Conservation (phyloP, 2,329 filamentous ascomycete species). For the Ascosphaera apis region DNA sequence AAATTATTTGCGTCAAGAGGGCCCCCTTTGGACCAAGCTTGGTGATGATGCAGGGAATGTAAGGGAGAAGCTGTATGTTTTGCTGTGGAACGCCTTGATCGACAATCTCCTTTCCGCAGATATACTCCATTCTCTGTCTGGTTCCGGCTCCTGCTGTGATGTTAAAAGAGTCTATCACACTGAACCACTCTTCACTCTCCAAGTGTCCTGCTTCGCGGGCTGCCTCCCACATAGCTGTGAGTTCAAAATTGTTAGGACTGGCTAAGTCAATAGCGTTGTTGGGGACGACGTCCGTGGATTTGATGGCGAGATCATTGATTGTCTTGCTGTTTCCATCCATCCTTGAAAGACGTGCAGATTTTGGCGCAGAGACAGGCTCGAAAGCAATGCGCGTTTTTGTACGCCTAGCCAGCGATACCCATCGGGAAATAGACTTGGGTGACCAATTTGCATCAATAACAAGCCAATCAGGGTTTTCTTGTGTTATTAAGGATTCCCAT, state of each 20-base stretch:
- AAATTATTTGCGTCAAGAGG: slow-evolving; percentile 49
- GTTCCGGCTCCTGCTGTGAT: slow-evolving; percentile 42
- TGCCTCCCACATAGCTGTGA: slow-evolving; percentile 52
- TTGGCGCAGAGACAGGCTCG: slow-evolving; percentile 71
- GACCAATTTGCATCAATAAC: slow-evolving; percentile 80
- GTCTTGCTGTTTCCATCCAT: slow-evolving; percentile 4
- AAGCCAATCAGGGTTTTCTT: slow-evolving; percentile 45
- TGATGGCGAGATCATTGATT: slow-evolving; percentile 11
- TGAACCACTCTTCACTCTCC: slow-evolving; percentile 52
- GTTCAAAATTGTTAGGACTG: slow-evolving; percentile 65
- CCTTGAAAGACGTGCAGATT: slow-evolving; percentile 47
- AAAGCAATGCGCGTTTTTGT: slow-evolving; percentile 43
- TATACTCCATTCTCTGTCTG: slow-evolving; percentile 43
- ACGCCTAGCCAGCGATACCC: slow-evolving; percentile 38
- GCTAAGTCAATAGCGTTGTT: slow-evolving; percentile 40
- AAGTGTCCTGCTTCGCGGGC: slow-evolving; percentile 46
- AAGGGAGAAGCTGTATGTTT: slow-evolving; percentile 64
- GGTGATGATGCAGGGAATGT: slow-evolving; percentile 61
- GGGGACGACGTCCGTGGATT: slow-evolving; percentile 29
- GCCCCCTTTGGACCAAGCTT: slow-evolving; percentile 62
- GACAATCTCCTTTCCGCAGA: slow-evolving; percentile 45
- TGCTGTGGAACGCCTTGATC: slow-evolving; percentile 67
- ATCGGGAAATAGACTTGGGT: slow-evolving; percentile 38
- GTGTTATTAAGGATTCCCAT: slow-evolving; percentile 38
- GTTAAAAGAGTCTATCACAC: slow-evolving; percentile 53